Conservation (phyloP, 78 protist genomes). For the Goniomonas avonlea region DNA sequence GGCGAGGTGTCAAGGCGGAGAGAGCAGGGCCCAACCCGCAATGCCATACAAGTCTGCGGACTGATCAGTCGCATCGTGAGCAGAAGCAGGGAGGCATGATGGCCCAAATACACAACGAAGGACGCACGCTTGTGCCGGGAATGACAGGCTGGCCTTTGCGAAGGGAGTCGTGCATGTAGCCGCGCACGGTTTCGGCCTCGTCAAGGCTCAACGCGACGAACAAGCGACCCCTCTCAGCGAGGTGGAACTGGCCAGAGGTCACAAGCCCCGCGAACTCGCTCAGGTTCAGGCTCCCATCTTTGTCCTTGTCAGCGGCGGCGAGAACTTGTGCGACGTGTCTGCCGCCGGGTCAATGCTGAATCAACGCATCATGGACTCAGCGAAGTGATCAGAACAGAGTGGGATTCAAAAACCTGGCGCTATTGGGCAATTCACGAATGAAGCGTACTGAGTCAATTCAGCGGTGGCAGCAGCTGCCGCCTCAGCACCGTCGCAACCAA, state of each 20-base stretch:
- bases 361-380: neutral
- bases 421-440: too few relatives aligned
- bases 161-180: neutral
- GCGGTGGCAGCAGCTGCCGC: neutral
- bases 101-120: too few relatives aligned
- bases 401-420: neutral
- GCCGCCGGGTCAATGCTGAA: neutral
- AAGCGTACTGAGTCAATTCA: neutral
- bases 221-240: neutral
- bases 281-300: neutral
- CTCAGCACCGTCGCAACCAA: neutral
- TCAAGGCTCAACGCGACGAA: conserved; percentile 45
- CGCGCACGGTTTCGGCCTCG: conserved; percentile 62
- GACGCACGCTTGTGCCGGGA: too few relatives aligned
- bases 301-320: neutral
- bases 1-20: too few relatives aligned
- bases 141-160: too few relatives aligned
- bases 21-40: too few relatives aligned
- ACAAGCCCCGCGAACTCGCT: neutral
- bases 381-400: neutral
- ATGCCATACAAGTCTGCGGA: too few relatives aligned
- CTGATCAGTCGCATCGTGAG: too few relatives aligned
- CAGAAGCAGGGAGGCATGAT: too few relatives aligned
- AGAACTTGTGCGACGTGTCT: too few relatives aligned
- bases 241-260: neutral